Base-by-base conservation (phyloP, 345 rosid genomes). In the Combretum micranthum region DNA sequence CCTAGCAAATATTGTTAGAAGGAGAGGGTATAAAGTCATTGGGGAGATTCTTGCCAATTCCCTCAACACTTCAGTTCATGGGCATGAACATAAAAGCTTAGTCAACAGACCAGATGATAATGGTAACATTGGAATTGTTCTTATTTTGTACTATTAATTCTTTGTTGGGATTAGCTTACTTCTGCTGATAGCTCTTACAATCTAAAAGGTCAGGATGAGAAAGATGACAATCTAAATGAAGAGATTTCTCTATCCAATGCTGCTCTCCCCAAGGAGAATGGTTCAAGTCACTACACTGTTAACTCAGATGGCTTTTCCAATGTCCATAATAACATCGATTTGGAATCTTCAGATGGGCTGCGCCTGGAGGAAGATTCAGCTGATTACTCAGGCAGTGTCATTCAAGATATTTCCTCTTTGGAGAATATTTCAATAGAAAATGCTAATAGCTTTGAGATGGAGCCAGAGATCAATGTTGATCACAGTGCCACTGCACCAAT, bases 21-120 rank as follows among this genome's bases (percentile, higher is more conserved):
- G 99, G 64, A 86, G 99, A 67, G 99, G 99, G 44, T 85, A 87
- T 60, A 93, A 82, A 74, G 58, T 76, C 53, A 62, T 89, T 16
- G 62, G 49, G 46, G 81, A 83, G 66, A 87, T 89, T 72, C 82
- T 89, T 71, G 68, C 75, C 3, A 72, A 71, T 64, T 77, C 83
- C 15, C 47, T 53, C 0, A 20, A 61, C 20, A 61, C 58, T 44
- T 75, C 75, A 47, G 16, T 16, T 64, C 67, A 66, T 21, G 78
- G 50, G 21, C 16, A 37, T 15, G 53, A 21, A 32, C 75, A 74
- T 65, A 16, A 57, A 53, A 60, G 10, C 4, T 52, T 63, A 42
- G 64, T 22, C 47, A 43, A 64, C 26, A 63, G 20, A 60, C 59
- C 67, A 49, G 69, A 50, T 58, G 46, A 62, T 42, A 42, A 39